A percentile compares a stretch with the other conserved stretches of the same genome.
phyloP scores from a whole-genome alignment of 2,329 filamentous ascomycete genomes.

The Fusarium sp. region DNA sequence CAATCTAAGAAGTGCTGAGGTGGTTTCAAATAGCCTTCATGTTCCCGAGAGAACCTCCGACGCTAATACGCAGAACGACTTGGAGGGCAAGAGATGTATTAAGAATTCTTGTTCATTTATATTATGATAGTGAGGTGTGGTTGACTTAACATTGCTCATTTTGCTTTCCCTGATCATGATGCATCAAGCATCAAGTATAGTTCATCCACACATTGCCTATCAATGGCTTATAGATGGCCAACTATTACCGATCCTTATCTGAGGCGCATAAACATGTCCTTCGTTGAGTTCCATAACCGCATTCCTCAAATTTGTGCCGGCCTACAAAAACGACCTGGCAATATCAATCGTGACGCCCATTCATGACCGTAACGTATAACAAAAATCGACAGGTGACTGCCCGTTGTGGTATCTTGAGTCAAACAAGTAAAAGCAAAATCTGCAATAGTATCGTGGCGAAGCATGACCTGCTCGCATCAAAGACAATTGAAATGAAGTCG shows the following conservation, averaged over 20 bases:
- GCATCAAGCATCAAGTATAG: constrained; percentile 30
- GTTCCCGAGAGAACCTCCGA: neutral
- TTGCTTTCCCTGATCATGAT: constrained; percentile 15
- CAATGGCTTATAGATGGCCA: constrained; percentile 25
- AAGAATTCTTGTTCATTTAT: neutral
- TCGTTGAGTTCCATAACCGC: constrained; percentile 34
- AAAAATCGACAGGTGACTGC: constrained; percentile 38
- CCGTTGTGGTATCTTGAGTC: constrained; percentile 48
- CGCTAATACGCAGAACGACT: neutral
- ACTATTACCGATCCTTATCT: constrained; percentile 23
- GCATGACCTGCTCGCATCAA: constrained; percentile 5
- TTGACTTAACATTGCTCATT: constrained; percentile 16
- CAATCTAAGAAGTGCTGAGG: neutral
- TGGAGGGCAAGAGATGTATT: neutral
- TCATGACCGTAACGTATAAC: constrained; percentile 45
- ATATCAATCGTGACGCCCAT: constrained; percentile 42
- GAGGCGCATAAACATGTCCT: constrained; percentile 26
- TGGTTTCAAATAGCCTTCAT: neutral
- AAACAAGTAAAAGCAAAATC: constrained; percentile 29
- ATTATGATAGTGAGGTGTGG: constrained; percentile 10
- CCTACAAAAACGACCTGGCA: constrained; percentile 16
- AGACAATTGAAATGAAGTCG: constrained; percentile 17
- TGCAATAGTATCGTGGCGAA: constrained; percentile 6
- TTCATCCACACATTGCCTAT: constrained; percentile 29
- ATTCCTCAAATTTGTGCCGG: constrained; percentile 7